These are phyloP conservation scores for Paracoccidioides lutzii DNA, from an alignment of 2,329 filamentous ascomycete species.

Conservation along the genomic window DNA sequence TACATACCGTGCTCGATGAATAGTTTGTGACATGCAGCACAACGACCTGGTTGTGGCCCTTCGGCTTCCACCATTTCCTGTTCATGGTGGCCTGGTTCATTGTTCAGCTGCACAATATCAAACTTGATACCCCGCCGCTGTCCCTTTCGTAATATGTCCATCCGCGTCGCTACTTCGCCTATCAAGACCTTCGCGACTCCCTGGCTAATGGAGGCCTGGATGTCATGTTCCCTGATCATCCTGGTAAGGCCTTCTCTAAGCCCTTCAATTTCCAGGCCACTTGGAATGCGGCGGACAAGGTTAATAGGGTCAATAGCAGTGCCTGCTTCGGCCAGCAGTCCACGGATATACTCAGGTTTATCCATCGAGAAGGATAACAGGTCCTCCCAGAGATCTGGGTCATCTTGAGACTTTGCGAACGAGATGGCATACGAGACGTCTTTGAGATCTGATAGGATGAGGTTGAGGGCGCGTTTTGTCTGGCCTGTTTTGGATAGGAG, in stretches of 20 bases:
- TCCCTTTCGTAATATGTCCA: slow-evolving; percentile 65
- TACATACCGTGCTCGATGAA: slow-evolving; percentile 28
- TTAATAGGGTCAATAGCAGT: slow-evolving; percentile 87
- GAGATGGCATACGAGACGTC: slow-evolving; percentile 87
- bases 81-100: not conserved
- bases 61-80: not conserved
- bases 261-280: slow-evolving; percentile 84
- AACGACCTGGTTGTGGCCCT: slow-evolving; percentile 16
- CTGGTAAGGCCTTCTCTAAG: slow-evolving; percentile 75
- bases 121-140: slow-evolving; percentile 83
- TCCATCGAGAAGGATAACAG: slow-evolving; percentile 94
- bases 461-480: slow-evolving; percentile 76
- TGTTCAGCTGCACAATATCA: slow-evolving; percentile 43
- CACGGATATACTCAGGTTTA: slow-evolving; percentile 87
- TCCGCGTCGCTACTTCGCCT: slow-evolving; percentile 74
- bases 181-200: slow-evolving; percentile 77
- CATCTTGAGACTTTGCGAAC: slow-evolving; percentile 87
- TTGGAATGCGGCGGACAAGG: slow-evolving; percentile 78
- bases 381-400: slow-evolving; percentile 89
- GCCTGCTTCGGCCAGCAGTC: slow-evolving; percentile 82
- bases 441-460: slow-evolving; percentile 86
- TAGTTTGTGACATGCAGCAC: slow-evolving; percentile 26
- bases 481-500: slow-evolving; percentile 91
- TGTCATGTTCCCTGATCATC: slow-evolving; percentile 90
- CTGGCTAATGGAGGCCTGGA: slow-evolving; percentile 82